A percentile compares a stretch with the other conserved stretches of the same genome.
Conservation (phyloP, 73 alveolate genomes). For the Tetrahymena elliotti region DNA sequence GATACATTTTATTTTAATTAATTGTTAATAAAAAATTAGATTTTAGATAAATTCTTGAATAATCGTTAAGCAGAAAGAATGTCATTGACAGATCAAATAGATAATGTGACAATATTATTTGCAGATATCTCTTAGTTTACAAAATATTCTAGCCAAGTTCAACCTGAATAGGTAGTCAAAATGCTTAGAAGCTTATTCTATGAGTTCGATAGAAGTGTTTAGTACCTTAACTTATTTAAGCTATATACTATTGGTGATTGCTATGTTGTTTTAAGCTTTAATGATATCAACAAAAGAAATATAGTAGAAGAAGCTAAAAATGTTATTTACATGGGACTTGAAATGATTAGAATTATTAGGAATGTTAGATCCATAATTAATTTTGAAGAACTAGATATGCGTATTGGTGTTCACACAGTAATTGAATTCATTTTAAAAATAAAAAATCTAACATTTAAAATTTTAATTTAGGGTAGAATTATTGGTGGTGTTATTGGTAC, state of each 20-base stretch:
- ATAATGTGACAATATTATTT: conserved; percentile 83
- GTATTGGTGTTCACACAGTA: conserved; percentile 94
- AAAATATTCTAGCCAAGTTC: conserved; percentile 59
- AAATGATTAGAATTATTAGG: conserved; percentile 86
- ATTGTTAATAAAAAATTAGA: background rate
- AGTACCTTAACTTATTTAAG: conserved; percentile 78
- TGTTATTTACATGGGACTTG: conserved; percentile 89
- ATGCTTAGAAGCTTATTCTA: conserved; percentile 84
- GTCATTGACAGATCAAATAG: conserved; percentile 71
- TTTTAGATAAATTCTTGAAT: background rate
- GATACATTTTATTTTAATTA: background rate
- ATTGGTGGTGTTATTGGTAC: conserved; percentile 57
- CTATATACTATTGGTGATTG: conserved; percentile 98
- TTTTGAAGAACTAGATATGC: conserved; percentile 70
- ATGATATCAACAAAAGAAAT: conserved; percentile 86
- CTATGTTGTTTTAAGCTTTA: conserved; percentile 93
- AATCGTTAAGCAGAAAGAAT: background rate
- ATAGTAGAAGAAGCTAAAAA: conserved; percentile 83
- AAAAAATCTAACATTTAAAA: background rate
- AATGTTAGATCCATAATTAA: conserved; percentile 74
- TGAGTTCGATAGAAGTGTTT: conserved; percentile 89
- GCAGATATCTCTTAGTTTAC: conserved; percentile 89
- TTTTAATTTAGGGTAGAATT: conserved; percentile 23
- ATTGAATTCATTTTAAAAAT: background rate
- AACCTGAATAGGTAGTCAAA: conserved; percentile 90